phyloP scores from a whole-genome alignment of 1,284 basidiomycete genomes.

The Fomes fomentarius region DNA sequence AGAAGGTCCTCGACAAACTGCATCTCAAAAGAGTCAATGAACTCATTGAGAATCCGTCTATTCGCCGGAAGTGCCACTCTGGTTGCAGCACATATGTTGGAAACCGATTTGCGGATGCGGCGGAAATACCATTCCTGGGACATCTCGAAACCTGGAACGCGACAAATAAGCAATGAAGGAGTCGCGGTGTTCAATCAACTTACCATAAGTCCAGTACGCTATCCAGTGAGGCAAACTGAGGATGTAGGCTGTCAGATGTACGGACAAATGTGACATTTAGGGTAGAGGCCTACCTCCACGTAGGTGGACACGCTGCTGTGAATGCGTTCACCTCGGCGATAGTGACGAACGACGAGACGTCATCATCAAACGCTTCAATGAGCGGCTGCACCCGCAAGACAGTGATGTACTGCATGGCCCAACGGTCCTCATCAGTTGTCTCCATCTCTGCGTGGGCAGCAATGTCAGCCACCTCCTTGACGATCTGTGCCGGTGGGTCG shows the following conservation, averaged over 20 bases:
- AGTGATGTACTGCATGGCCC: slow-evolving; percentile 29
- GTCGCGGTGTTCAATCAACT: neutral
- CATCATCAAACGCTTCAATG: slow-evolving; percentile 37
- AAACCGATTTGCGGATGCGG: slow-evolving; percentile 13
- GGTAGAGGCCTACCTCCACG: slow-evolving; percentile 34
- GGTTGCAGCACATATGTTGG: neutral
- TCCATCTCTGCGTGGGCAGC: neutral
- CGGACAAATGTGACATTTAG: no score
- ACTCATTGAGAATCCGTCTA: neutral
- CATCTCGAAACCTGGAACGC: slow-evolving; percentile 16
- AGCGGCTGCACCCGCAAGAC: slow-evolving; percentile 25
- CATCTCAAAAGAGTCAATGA: neutral
- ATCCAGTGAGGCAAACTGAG: slow-evolving; percentile 24
- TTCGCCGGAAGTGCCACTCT: neutral
- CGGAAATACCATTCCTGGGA: slow-evolving; percentile 17
- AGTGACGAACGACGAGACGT: slow-evolving; percentile 36
- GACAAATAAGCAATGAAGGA: no score
- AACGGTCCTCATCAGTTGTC: slow-evolving; percentile 23
- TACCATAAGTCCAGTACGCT: slow-evolving; percentile 25
- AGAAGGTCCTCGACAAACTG: slow-evolving; percentile 1
- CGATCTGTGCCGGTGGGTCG: neutral
- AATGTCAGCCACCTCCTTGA: neutral
- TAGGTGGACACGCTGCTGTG: slow-evolving; percentile 26
- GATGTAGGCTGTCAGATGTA: neutral
- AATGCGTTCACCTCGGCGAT: slow-evolving; percentile 36